Percentiles rank a stretch among this genome's conserved stretches.
phyloP scores from a whole-genome alignment of 2,329 filamentous ascomycete genomes.

The Monilinia fructicola region DNA sequence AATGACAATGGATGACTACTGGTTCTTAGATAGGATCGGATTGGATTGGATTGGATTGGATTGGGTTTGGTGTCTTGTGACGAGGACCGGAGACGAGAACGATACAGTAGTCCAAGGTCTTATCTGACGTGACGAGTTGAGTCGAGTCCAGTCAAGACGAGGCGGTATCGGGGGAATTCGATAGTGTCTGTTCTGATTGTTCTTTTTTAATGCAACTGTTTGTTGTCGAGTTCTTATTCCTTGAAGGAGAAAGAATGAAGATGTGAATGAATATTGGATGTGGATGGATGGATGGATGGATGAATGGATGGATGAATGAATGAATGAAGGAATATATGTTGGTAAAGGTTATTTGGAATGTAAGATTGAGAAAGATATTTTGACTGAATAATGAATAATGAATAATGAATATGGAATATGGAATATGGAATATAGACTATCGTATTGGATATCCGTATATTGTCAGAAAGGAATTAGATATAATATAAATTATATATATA shows the following conservation, averaged over 20 bases:
- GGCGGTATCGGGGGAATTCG: slow-evolving; percentile 20
- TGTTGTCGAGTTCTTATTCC: slow-evolving; percentile 21
- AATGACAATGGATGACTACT: slow-evolving; percentile 8
- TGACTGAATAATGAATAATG: too few species aligned
- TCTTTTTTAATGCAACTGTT: slow-evolving; percentile 19
- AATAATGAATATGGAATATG: too few species aligned
- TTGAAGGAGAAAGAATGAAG: neutral
- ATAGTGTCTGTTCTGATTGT: slow-evolving; percentile 10
- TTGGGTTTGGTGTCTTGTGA: slow-evolving; percentile 22
- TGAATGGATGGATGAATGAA: too few species aligned
- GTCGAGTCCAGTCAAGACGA: too few species aligned
- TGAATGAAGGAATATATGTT: too few species aligned
- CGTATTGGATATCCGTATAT: too few species aligned
- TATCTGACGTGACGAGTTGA: slow-evolving; percentile 19
- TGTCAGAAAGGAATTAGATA: too few species aligned
- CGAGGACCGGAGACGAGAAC: slow-evolving; percentile 23
- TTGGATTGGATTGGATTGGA: neutral
- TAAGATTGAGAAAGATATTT: neutral
- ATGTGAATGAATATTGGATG: neutral
- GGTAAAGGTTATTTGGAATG: too few species aligned
- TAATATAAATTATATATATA: too few species aligned
- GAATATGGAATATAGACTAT: too few species aligned
- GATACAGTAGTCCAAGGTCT: slow-evolving; percentile 2
- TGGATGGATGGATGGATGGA: too few species aligned
- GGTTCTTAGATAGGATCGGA: too few species aligned